Base-by-base conservation (phyloP, 257 asterid species). In the Nicotiana attenuata region DNA sequence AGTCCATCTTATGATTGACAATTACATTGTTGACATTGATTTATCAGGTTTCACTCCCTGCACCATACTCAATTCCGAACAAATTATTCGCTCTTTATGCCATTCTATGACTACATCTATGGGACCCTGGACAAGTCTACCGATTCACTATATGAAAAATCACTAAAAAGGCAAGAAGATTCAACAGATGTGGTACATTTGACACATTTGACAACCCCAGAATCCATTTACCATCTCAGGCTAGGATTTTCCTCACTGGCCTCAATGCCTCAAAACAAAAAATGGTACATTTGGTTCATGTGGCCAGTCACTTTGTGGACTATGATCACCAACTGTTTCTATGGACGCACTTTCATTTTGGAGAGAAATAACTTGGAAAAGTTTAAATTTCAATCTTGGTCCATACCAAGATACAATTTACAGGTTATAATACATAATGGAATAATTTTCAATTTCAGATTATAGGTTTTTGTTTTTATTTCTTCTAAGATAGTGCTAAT, bases 21-120 rank as follows among this genome's bases (percentile, higher is more conserved):
- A 52, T 26, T 76, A 24, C n/a, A 41, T 41, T 71, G 63, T 38
- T 77, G 33, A 53, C 67, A 14, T 65, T 24, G 50, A 63, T 9
- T 6, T 4, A 59, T 63, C 88, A 92, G 96, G 89, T 92, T 80
- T 78, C 94, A 90, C 87, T 92, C 96, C 5, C 53, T 92, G 82
- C 94, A 92, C 52, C 96, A 92, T 75, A 92, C 96, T n/a, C 94
- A 85, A 16, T 92, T 92, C 17, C 87, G 96, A 20, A 92, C 93
- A 3, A 90, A 92, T 71, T 90, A 92, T 33, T 84, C 90, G 5
- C 76, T 91, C 60, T 91, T 91, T 90, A 90, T 91, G 93, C 93
- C 96, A 1, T 65, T 91, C 26, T 91, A 91, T 53, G 96, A 91
- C 86, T 87, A 82, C 82, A 83, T 90, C 22, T 89, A 90, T 57